Percentiles rank a stretch among this genome's conserved stretches.
phyloP scores from a whole-genome alignment of 148 eudicot species.

The Cornus florida region DNA sequence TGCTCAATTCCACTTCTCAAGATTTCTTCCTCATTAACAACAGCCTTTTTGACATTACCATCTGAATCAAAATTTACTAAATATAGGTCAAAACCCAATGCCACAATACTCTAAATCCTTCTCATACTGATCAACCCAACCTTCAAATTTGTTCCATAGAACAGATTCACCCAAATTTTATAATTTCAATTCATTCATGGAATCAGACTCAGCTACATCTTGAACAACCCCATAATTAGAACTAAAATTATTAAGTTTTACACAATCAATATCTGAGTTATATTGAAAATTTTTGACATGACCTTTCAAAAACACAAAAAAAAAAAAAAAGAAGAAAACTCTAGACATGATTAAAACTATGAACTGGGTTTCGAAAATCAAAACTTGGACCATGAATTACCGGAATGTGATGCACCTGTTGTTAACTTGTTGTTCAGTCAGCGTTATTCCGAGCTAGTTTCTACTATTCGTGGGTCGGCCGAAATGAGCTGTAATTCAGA shows the following conservation, averaged over 20 bases:
- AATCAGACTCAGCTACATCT: conserved; percentile 1
- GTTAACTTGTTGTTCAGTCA: conserved; percentile 22
- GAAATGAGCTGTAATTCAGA: too few species aligned
- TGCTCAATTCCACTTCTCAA: conserved; percentile 56
- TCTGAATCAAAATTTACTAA: conserved; percentile 52
- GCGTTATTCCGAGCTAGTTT: conserved; percentile 63
- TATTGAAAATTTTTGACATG: not conserved
- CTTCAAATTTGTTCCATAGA: conserved; percentile 58
- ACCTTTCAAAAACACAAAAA: too few species aligned
- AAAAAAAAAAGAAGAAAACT: not conserved
- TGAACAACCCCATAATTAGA: conserved; percentile 23
- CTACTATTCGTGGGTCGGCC: too few species aligned
- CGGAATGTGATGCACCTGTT: conserved; percentile 42
- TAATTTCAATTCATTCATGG: conserved; percentile 3
- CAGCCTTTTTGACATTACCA: conserved; percentile 59
- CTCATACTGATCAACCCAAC: conserved; percentile 79
- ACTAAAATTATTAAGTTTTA: conserved; percentile 10
- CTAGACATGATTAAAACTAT: conserved; percentile 26
- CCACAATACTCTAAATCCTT: conserved; percentile 79
- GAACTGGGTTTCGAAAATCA: conserved; percentile 26
- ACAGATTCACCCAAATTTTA: conserved; percentile 34
- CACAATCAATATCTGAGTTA: conserved; percentile 20
- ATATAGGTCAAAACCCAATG: conserved; percentile 67
- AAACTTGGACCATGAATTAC: conserved; percentile 1
- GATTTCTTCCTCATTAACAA: conserved; percentile 74